Percentiles rank a stretch among this genome's conserved stretches.
Evolutionary conservation across 441 rosid genomes (phyloP).

Genomic region (Eruca vesicaria): DNA sequence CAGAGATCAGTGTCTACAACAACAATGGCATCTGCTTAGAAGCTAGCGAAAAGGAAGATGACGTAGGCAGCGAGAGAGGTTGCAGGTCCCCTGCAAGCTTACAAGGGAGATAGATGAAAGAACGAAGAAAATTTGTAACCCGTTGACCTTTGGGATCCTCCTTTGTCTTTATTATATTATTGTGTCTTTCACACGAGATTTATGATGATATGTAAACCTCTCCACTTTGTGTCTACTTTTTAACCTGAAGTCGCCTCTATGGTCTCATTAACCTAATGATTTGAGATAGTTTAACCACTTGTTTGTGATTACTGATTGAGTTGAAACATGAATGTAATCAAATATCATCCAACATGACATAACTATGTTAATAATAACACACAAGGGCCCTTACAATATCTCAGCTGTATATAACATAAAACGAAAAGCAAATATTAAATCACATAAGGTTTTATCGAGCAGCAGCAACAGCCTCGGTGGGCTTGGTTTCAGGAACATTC

Average conservation of each 20-base stretch:
- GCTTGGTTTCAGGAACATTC: conserved; percentile 34
- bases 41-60: conserved; percentile 63
- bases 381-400: not conserved
- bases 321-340: not conserved
- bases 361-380: conserved; percentile 24
- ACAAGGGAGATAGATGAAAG: conserved; percentile 55
- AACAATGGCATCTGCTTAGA: conserved; percentile 68
- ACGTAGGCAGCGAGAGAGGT: conserved; percentile 61
- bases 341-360: conserved; percentile 1
- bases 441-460: conserved; percentile 37
- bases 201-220: conserved; percentile 29
- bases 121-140: conserved; percentile 5
- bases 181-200: conserved; percentile 28
- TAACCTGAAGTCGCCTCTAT: not conserved
- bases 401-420: conserved; percentile 15
- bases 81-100: conserved; percentile 61
- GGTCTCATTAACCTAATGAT: conserved; percentile 6
- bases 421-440: not conserved
- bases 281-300: not conserved
- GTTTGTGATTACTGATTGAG: not conserved
- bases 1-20: conserved; percentile 86
- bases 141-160: conserved; percentile 22
- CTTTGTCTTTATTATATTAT: conserved; percentile 20
- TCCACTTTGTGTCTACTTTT: conserved; percentile 17
- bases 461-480: conserved; percentile 46